These are phyloP conservation scores for Afroboletus lepidellus DNA, from an alignment of 1,284 basidiomycete species.

Conservation along the genomic window DNA sequence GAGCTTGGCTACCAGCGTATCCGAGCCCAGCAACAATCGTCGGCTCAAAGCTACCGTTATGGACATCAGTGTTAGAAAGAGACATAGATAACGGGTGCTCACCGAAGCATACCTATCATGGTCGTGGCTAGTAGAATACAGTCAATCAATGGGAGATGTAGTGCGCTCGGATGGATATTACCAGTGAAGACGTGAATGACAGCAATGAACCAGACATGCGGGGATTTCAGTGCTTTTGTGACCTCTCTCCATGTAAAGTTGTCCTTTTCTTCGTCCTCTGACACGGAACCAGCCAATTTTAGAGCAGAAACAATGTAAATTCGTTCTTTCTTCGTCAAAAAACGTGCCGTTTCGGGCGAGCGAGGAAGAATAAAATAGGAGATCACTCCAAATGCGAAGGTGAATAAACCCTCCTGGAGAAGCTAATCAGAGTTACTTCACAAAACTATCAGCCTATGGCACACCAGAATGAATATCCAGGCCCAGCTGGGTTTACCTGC, in stretches of 20 bases:
- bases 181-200: constrained; percentile 30
- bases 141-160: not conserved
- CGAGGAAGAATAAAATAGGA: constrained; percentile 53
- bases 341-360: constrained; percentile 44
- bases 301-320: constrained; percentile 34
- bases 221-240: constrained; percentile 35
- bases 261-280: constrained; percentile 36
- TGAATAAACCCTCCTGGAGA: constrained; percentile 57
- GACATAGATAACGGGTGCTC: constrained; percentile 1
- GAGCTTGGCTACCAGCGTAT: not conserved
- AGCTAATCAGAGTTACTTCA: no score
- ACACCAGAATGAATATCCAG: no score
- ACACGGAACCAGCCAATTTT: constrained; percentile 32
- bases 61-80: not conserved
- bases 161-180: constrained; percentile 11
- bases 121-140: constrained; percentile 35
- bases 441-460: no score
- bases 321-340: constrained; percentile 45
- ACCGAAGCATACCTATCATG: constrained; percentile 40
- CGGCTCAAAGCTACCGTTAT: not conserved
- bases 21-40: not conserved
- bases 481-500: not conserved
- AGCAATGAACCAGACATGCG: constrained; percentile 32
- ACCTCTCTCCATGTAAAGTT: constrained; percentile 40
- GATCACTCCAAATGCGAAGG: constrained; percentile 44